Evolutionary conservation across 345 rosid species (phyloP), one percentile per base, ranked within the genome.

Genomic region (Geranium rotundifolium): DNA sequence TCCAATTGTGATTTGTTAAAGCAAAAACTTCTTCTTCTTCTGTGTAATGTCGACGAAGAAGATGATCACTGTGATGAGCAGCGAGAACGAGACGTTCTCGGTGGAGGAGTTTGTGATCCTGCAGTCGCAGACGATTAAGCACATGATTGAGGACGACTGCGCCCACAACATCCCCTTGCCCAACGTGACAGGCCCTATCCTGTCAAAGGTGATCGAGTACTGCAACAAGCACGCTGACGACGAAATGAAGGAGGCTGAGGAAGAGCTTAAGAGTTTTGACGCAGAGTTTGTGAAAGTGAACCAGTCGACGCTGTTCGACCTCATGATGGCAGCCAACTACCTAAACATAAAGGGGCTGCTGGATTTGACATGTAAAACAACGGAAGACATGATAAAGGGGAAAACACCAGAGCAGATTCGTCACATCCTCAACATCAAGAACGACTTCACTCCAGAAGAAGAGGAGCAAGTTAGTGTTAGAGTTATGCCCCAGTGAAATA

Each of bases 291-390:
- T 73, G 62, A 80, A 75, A 41, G 91, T 86, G 49, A 95, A 82
- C 56, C 85, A 80, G 70, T 59, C 72, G 29, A 75, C 77, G 0
- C 89, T 89, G 39, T 86, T 84, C 20, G 91, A 85, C 56, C 77
- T 89, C 56, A 86, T 85, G 59, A 54, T 83, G 96, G 93, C 96
- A n/a, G 93, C 91, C 0, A 86, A 89, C 67, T 89, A 83, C 63
- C 61, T 89, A 79, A 80, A 84, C 76, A 86, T 89, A 69, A 59
- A 64, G 77, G 75, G 79, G 59, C 76, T 84, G 74, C 75, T 89
- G 67, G 90, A 86, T 64, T 73, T 89, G 29, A 77, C 81, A 4
- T 86, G 91, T 79, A 75, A 84, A 73, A 73, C 89, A 1, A 85
- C 81, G 64, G 96, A 89, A 6, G 86, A 84, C 68, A 80, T 66